Percentiles rank a stretch among this genome's conserved stretches.
phyloP scores from a whole-genome alignment of 345 rosid species.

The Pistacia vera region DNA sequence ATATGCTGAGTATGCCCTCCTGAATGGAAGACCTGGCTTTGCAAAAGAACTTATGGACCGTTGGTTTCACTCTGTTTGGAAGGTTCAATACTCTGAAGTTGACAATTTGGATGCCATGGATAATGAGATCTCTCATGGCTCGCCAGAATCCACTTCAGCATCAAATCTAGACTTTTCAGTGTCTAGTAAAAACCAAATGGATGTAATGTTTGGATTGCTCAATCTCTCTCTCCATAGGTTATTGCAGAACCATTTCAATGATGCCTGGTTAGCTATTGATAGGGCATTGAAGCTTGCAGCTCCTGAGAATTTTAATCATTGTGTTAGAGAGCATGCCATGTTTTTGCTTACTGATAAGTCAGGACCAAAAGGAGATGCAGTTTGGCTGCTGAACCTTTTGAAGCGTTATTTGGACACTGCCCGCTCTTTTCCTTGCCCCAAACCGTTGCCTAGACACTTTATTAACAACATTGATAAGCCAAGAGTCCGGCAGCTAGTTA shows the following conservation, averaged over 20 bases:
- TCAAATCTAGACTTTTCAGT: slow-evolving; percentile 31
- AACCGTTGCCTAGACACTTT: slow-evolving; percentile 72
- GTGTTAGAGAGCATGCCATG: slow-evolving; percentile 73
- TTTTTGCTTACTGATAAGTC: slow-evolving; percentile 45
- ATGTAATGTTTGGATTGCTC: slow-evolving; percentile 71
- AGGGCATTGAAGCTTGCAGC: slow-evolving; percentile 54
- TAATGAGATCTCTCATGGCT: slow-evolving; percentile 21
- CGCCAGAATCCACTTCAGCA: slow-evolving; percentile 28
- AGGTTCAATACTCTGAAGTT: slow-evolving; percentile 28
- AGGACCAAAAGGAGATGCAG: slow-evolving; percentile 35
- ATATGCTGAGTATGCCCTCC: slow-evolving; percentile 70
- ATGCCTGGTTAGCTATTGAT: slow-evolving; percentile 56
- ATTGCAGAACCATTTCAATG: slow-evolving; percentile 55
- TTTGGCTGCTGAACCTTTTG: slow-evolving; percentile 50
- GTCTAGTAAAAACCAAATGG: slow-evolving; percentile 35
- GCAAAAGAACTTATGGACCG: slow-evolving; percentile 62
- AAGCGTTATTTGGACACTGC: slow-evolving; percentile 55
- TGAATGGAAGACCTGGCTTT: slow-evolving; percentile 43
- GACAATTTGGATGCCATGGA: slow-evolving; percentile 28
- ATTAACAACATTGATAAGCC: slow-evolving; percentile 56
- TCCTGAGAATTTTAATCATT: slow-evolving; percentile 49
- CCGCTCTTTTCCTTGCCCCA: slow-evolving; percentile 37
- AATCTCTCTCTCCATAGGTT: slow-evolving; percentile 69
- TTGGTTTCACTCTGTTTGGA: slow-evolving; percentile 67
- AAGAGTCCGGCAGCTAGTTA: slow-evolving; percentile 58